phyloP scores from a whole-genome alignment of 176 grass and related monocot genomes.

The Rhynchospora breviuscula region DNA sequence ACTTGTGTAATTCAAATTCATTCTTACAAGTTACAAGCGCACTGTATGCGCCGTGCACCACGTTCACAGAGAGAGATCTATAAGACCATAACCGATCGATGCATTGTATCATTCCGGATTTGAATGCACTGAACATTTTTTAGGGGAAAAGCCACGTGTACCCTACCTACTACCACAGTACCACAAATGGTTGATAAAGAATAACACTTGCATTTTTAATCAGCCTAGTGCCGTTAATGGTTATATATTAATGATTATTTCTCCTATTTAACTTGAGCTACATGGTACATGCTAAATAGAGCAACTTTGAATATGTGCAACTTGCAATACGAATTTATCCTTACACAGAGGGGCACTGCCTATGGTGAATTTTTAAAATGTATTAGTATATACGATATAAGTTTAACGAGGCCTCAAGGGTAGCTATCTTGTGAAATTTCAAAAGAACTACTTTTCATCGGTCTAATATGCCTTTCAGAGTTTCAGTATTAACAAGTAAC shows the following conservation, averaged over 20 bases:
- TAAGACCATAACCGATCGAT: neutral
- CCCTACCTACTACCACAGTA: neutral
- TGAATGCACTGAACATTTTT: neutral
- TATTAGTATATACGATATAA: neutral
- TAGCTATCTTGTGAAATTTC: neutral
- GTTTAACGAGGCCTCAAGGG: neutral
- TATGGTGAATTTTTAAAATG: neutral
- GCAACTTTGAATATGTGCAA: neutral
- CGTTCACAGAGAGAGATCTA: neutral
- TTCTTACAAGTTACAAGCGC: too few relatives aligned
- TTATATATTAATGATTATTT: neutral
- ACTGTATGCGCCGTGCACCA: neutral
- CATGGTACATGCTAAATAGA: neutral
- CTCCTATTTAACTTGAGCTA: neutral
- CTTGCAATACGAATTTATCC: neutral
- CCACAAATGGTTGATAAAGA: neutral
- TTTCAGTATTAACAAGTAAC: neutral
- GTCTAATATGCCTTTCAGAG: neutral
- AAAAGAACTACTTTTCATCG: neutral
- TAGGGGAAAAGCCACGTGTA: neutral
- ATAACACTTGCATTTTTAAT: neutral
- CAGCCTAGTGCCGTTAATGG: neutral
- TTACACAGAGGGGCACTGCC: neutral
- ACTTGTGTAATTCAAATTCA: too few relatives aligned
- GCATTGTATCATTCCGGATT: neutral